Evolutionary conservation across 495 filamentous ascomycete genomes (phyloP).

Genomic region (Tuber melanosporum): DNA sequence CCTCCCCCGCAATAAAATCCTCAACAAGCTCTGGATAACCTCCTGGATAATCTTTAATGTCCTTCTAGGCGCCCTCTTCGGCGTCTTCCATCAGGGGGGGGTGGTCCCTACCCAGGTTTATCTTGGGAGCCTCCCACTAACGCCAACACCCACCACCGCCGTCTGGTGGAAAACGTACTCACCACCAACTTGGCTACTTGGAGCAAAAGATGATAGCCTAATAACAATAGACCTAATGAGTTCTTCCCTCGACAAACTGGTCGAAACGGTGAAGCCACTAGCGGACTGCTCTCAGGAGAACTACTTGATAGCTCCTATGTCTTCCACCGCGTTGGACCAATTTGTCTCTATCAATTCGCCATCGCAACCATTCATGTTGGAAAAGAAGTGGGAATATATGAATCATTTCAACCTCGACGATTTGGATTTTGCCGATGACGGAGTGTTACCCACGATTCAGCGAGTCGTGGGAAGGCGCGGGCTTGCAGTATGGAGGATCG

Average conservation of each 20-base stretch:
- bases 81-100: slow-evolving; percentile 88
- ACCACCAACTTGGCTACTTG: slow-evolving; percentile 85
- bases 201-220: slow-evolving; percentile 58
- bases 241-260: slow-evolving; percentile 55
- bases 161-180: slow-evolving; percentile 99
- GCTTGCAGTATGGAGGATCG: slow-evolving; percentile 68
- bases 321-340: slow-evolving; percentile 63
- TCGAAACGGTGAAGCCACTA: slow-evolving; percentile 53
- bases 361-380: slow-evolving; percentile 48
- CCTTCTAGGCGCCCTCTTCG: slow-evolving; percentile 73
- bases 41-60: slow-evolving; percentile 81
- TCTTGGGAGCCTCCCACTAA: slow-evolving; percentile 22
- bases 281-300: slow-evolving; percentile 54
- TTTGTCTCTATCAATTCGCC: slow-evolving; percentile 43
- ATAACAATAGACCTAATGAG: slow-evolving; percentile 80
- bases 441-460: slow-evolving; percentile 63
- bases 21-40: slow-evolving; percentile 52
- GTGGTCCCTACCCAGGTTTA: slow-evolving; percentile 70
- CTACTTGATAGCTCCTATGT: slow-evolving; percentile 66
- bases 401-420: slow-evolving; percentile 87
- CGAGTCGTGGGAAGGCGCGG: slow-evolving; percentile 76
- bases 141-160: slow-evolving; percentile 57
- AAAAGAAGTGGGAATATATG: slow-evolving; percentile 63
- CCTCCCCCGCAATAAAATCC: slow-evolving; percentile 49
- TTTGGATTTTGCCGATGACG: slow-evolving; percentile 80